Evolutionary conservation across 2,329 filamentous ascomycete genomes (phyloP).

Genomic region (Penicillium oxalicum): DNA sequence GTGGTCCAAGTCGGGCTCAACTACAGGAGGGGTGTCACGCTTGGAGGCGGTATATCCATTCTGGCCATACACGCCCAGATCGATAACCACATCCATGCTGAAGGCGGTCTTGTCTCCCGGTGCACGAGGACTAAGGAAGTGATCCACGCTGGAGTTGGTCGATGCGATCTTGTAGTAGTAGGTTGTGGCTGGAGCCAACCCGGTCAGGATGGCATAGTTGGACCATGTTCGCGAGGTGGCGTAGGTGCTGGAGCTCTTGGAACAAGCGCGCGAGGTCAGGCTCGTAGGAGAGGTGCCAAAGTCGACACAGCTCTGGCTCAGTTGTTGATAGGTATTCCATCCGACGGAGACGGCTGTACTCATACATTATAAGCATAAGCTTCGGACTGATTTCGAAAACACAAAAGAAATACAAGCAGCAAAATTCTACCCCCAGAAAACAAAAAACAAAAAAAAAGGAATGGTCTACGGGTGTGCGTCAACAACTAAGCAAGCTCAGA

Average conservation of each 20-base stretch:
- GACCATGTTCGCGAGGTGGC: constrained; percentile 50
- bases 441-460: too few species aligned
- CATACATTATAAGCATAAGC: not conserved
- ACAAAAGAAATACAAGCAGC: too few species aligned
- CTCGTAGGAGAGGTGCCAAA: constrained; percentile 44
- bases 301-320: constrained; percentile 45
- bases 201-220: constrained; percentile 45
- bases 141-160: constrained; percentile 49
- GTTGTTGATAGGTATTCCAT: constrained; percentile 52
- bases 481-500: too few species aligned
- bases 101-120: constrained; percentile 53
- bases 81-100: constrained; percentile 48
- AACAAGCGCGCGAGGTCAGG: constrained; percentile 42
- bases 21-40: constrained; percentile 44
- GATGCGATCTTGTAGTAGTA: constrained; percentile 58
- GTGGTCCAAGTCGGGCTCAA: constrained; percentile 52
- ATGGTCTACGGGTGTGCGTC: too few species aligned
- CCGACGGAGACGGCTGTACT: constrained; percentile 46
- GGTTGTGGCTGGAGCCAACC: constrained; percentile 47
- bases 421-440: not conserved
- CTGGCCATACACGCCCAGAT: constrained; percentile 50
- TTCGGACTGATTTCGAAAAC: not conserved
- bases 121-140: constrained; percentile 50
- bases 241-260: constrained; percentile 46
- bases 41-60: constrained; percentile 51